Conservation (phyloP, 768 basidiomycete species). For the Lactifluus hygrophoroides region DNA sequence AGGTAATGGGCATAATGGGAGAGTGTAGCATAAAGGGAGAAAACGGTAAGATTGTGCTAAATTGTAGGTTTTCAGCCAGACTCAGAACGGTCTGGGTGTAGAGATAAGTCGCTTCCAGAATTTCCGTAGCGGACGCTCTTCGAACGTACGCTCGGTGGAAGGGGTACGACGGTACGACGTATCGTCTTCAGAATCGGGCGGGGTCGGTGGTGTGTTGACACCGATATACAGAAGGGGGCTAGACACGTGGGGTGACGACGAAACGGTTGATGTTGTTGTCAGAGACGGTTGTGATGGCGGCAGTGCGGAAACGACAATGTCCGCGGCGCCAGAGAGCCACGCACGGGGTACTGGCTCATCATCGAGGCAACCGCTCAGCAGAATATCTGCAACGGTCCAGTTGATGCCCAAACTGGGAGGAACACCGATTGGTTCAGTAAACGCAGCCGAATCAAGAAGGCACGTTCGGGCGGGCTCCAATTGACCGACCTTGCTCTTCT, state of each 20-base stretch:
- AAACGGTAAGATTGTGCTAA: neutral
- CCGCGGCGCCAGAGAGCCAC: constrained; percentile 27
- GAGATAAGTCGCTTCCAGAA: neutral
- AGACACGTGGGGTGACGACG: neutral
- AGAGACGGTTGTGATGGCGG: neutral
- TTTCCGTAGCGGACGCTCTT: neutral
- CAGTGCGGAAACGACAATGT: constrained; percentile 25
- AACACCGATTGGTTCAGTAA: constrained; percentile 10
- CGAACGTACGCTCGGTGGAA: neutral
- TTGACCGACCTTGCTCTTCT: neutral
- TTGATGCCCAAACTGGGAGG: constrained; percentile 17
- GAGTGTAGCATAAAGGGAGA: neutral
- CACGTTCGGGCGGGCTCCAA: constrained; percentile 2
- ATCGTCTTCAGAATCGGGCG: constrained; percentile 28
- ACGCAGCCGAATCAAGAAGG: constrained; percentile 12
- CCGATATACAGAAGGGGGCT: neutral
- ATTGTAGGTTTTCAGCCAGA: neutral
- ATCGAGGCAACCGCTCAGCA: constrained; percentile 32
- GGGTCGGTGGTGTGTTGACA: constrained; percentile 22
- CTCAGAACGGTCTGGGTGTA: neutral
- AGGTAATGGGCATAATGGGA: neutral
- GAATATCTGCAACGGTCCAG: constrained; percentile 29
- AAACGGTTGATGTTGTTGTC: neutral
- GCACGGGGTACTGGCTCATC: constrained; percentile 22
- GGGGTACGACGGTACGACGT: neutral